phyloP scores from a whole-genome alignment of 2,329 filamentous ascomycete species.

The Aaosphaeria pasadenensis region DNA sequence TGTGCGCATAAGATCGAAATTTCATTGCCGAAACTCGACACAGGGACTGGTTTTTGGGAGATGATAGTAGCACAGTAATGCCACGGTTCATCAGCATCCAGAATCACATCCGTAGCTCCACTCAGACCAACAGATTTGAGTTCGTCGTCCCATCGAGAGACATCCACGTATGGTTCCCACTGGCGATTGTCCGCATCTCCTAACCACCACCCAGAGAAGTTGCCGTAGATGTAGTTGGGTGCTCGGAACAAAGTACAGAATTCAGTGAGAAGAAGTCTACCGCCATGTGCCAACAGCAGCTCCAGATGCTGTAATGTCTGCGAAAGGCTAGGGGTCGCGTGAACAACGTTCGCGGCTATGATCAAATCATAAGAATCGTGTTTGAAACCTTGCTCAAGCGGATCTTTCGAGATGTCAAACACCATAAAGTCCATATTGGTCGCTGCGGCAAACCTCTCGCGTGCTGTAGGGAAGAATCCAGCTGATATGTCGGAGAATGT shows the following conservation, averaged over 20 bases:
- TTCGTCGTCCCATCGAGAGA: neutral
- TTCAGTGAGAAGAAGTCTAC: conserved; percentile 11
- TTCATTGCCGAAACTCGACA: neutral
- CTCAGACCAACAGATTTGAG: neutral
- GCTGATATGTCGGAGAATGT: conserved; percentile 10
- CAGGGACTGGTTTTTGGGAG: neutral
- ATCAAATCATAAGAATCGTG: conserved; percentile 16
- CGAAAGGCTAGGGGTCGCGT: conserved; percentile 5
- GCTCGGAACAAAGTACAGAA: neutral
- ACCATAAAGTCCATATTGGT: conserved; percentile 2
- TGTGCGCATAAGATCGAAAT: neutral
- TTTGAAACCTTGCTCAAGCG: conserved; percentile 27
- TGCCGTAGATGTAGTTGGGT: neutral
- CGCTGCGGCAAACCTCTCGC: conserved; percentile 1
- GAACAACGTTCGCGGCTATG: conserved; percentile 10
- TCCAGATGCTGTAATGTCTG: conserved; percentile 7
- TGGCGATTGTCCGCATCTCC: neutral
- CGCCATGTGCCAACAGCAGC: conserved; percentile 2
- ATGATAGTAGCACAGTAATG: neutral
- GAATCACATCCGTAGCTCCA: neutral
- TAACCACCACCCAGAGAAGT: conserved; percentile 2
- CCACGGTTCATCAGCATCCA: neutral
- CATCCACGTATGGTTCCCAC: neutral
- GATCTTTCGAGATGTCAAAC: conserved; percentile 1
- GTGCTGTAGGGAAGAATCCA: conserved; percentile 4